A percentile compares a stretch with the other conserved stretches of the same genome.
Evolutionary conservation across 345 rosid genomes (phyloP).

Genomic region (Euphorbia pulcherrima): DNA sequence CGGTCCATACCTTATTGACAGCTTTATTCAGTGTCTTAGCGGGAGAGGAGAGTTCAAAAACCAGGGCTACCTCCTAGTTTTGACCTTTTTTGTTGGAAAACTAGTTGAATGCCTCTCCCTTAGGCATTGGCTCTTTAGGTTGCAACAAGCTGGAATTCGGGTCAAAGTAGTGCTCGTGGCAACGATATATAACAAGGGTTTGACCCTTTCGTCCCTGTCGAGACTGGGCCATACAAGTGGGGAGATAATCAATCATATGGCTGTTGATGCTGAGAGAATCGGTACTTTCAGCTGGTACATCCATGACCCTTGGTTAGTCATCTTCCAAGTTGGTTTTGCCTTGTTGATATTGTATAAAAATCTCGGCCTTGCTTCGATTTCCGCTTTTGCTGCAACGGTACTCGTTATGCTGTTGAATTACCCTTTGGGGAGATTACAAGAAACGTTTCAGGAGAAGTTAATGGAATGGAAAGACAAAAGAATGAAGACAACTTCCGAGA

Average conservation of each 20-base stretch:
- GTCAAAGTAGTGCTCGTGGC: slow-evolving; percentile 15
- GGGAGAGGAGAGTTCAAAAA: slow-evolving; percentile 17
- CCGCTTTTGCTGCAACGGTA: slow-evolving; percentile 6
- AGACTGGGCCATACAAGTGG: slow-evolving; percentile 33
- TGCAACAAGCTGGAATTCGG: slow-evolving; percentile 26
- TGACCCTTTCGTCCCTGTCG: slow-evolving; percentile 23
- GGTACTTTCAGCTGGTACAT: slow-evolving; percentile 26
- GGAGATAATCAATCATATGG: slow-evolving; percentile 34
- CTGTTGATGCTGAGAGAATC: slow-evolving; percentile 31
- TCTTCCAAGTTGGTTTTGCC: slow-evolving; percentile 29
- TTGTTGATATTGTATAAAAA: slow-evolving; percentile 25
- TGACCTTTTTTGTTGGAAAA: slow-evolving; percentile 24
- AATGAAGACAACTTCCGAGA: slow-evolving; percentile 34
- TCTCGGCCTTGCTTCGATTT: slow-evolving; percentile 24
- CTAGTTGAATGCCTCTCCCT: slow-evolving; percentile 29
- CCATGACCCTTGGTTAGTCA: slow-evolving; percentile 30
- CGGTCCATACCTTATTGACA: slow-evolving; percentile 38
- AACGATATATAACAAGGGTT: slow-evolving; percentile 23
- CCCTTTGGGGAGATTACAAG: slow-evolving; percentile 55
- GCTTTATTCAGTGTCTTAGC: slow-evolving; percentile 29
- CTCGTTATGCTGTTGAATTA: slow-evolving; percentile 22
- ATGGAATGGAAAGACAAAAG: slow-evolving; percentile 33
- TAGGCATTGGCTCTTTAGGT: slow-evolving; percentile 26
- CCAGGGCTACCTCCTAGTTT: slow-evolving; percentile 27
- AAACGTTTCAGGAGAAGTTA: slow-evolving; percentile 61